phyloP scores from a whole-genome alignment of 345 rosid genomes.

The Euphorbia peplus region DNA sequence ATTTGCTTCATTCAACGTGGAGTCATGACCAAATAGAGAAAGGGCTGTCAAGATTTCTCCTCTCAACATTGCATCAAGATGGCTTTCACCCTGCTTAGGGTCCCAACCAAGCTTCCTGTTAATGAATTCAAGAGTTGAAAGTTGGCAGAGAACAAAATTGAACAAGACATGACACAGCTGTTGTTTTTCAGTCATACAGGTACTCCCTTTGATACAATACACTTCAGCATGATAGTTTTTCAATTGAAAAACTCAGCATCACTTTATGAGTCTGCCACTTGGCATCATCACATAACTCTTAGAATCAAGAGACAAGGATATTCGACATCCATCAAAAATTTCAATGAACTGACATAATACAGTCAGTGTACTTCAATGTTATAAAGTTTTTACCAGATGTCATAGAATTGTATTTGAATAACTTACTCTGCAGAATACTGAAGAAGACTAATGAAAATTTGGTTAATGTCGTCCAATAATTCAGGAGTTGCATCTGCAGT shows the following conservation, averaged over 20 bases:
- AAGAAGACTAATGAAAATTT: conserved; percentile 58
- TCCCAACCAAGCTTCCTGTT: conserved; percentile 93
- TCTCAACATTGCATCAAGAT: conserved; percentile 88
- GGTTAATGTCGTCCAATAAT: conserved; percentile 48
- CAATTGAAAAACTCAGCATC: neutral
- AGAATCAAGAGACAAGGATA: neutral
- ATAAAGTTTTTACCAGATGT: neutral
- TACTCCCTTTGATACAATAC: too few relatives aligned
- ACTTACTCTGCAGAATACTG: conserved; percentile 71
- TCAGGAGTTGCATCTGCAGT: conserved; percentile 70
- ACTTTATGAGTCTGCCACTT: neutral
- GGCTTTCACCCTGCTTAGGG: conserved; percentile 81
- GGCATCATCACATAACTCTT: neutral
- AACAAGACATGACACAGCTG: neutral
- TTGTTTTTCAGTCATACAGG: neutral
- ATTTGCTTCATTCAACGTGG: conserved; percentile 60
- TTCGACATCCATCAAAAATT: neutral
- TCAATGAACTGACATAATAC: neutral
- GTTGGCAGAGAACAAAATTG: neutral
- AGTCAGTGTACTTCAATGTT: neutral
- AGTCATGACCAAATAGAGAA: conserved; percentile 64
- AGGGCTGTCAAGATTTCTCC: conserved; percentile 87
- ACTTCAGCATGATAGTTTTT: neutral
- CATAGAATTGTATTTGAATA: neutral
- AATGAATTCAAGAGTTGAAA: conserved; percentile 12